Evolutionary conservation across 192 early-diverging fungal genomes (phyloP), one percentile per base, ranked within the genome.

Genomic region (Backusella australiensis): DNA sequence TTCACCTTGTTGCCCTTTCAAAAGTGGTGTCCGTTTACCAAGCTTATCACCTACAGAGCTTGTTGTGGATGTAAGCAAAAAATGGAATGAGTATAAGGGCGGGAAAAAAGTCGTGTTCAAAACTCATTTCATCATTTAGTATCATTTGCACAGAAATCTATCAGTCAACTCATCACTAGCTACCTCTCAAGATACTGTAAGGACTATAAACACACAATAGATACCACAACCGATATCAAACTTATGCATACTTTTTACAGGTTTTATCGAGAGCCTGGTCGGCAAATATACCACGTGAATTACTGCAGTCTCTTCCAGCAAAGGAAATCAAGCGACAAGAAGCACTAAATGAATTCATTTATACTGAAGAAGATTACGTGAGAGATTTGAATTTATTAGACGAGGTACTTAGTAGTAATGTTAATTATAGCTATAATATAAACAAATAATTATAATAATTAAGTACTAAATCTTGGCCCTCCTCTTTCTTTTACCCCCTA

Each of bases 361-460:
- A 91, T 53, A 99, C 98, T 0, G 98, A 99, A 85, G 87, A 88
- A 38, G 97, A 98, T 78, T 99, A 98, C 80, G 90, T 97, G 26
- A 85, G 90, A 23, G 97, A 99, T 86, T 86, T 99, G 38, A 86
- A 91, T 46, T 86, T 94, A 67, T 83, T 96, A 23, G 90, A 95
- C 4, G 80, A 81, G 73, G 80, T 77, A 77, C 69, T 34, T 53
- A 56, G n/a, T 63, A 63, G 11, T 63, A 29, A 63, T 63, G 12
- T 14, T 29, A 29, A 4, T 12, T 8, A 63, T 63, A 63, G n/a
- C 26, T 63, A 26, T 12, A 63, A 63, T 63, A 63, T 29, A 59
- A 59, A 59, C 56, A 59, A 59, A 59, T 26, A 59, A 59, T 63
- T 63, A 63, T 14, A 63, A 63, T 63, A 29, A 63, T 63, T 26